phyloP scores from a whole-genome alignment of 257 asterid species.

The Fraxinus anomala region DNA sequence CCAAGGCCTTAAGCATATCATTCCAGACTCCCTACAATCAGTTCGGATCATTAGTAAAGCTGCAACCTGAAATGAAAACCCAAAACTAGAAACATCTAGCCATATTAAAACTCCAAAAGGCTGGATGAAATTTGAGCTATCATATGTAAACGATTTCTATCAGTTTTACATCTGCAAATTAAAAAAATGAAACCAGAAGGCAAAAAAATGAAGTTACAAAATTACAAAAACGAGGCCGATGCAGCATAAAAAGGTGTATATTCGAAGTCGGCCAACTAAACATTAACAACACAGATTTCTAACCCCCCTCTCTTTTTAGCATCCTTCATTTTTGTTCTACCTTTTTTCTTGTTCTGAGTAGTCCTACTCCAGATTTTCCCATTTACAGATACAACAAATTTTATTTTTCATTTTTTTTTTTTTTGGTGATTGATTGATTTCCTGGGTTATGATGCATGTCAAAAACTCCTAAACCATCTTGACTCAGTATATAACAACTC shows the following conservation, averaged over 20 bases:
- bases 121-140: slow-evolving; percentile 38
- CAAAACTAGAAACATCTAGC: background rate
- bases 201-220: background rate
- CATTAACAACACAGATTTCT: slow-evolving; percentile 44
- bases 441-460: slow-evolving; percentile 26
- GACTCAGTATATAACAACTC: slow-evolving; percentile 63
- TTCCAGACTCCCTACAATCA: no score
- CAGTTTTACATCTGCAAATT: slow-evolving; percentile 40
- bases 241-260: slow-evolving; percentile 39
- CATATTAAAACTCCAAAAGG: background rate
- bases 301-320: slow-evolving; percentile 18
- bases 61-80: background rate
- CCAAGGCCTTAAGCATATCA: no score
- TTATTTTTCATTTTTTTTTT: background rate
- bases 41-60: background rate
- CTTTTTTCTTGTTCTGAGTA: background rate
- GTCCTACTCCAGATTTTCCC: slow-evolving; percentile 29
- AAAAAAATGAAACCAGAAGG: slow-evolving; percentile 5
- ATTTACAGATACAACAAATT: slow-evolving; percentile 56
- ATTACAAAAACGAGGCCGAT: slow-evolving; percentile 38
- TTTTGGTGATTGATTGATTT: slow-evolving; percentile 22
- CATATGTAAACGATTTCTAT: slow-evolving; percentile 47
- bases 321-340: slow-evolving; percentile 6
- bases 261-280: slow-evolving; percentile 47
- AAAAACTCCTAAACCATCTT: slow-evolving; percentile 49